Conservation (phyloP, 2,329 filamentous ascomycete genomes). For the Fusarium abutilonis region DNA sequence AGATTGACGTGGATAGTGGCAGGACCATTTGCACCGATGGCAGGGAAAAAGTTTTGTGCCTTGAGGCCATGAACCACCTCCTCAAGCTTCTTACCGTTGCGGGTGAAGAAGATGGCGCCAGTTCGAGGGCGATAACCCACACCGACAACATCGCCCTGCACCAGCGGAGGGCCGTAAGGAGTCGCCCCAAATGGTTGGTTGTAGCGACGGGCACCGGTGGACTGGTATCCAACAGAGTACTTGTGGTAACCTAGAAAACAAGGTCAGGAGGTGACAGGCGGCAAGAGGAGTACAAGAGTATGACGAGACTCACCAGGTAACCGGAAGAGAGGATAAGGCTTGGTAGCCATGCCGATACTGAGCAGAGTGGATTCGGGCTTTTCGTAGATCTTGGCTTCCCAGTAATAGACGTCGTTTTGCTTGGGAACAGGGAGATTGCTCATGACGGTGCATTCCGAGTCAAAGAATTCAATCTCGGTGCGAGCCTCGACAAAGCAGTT, state of each 20-base stretch:
- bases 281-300: conserved; percentile 5
- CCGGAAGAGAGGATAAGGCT: conserved; percentile 94
- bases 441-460: conserved; percentile 96
- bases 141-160: conserved; percentile 95
- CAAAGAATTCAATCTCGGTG: conserved; percentile 98
- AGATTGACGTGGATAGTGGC: conserved; percentile 96
- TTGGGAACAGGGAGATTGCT: conserved; percentile 97
- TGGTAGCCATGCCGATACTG: conserved; percentile 93
- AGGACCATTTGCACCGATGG: conserved; percentile 94
- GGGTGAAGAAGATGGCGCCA: conserved; percentile 96
- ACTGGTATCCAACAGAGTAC: conserved; percentile 90
- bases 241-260: conserved; percentile 78
- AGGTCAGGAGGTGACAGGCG: conserved; percentile 34
- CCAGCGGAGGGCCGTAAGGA: conserved; percentile 82
- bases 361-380: conserved; percentile 90
- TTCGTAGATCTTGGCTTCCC: conserved; percentile 98
- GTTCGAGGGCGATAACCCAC: conserved; percentile 95
- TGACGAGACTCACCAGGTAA: conserved; percentile 76
- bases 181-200: conserved; percentile 90
- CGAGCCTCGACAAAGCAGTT: conserved; percentile 98
- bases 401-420: conserved; percentile 99
- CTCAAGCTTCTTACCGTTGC: conserved; percentile 96
- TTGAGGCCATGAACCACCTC: conserved; percentile 94
- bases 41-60: conserved; percentile 96
- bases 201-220: conserved; percentile 83